Base-by-base conservation (phyloP, 805 yeast species). In the Hanseniaspora vineae region DNA sequence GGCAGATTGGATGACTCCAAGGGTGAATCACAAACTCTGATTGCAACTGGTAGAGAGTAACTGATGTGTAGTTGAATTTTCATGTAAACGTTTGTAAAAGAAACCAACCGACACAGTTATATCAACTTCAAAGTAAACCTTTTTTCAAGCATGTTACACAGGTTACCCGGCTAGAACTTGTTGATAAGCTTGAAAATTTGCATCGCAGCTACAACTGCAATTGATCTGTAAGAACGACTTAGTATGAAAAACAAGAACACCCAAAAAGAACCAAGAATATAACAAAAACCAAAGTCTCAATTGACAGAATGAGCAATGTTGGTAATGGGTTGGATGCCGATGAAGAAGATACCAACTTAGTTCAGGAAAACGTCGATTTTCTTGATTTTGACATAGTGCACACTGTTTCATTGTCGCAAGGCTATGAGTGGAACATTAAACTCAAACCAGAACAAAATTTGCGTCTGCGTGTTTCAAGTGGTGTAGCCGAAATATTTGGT, bases 401-500 rank as follows among this genome's bases (percentile, higher is more conserved):
- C 42, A 42, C 42, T 6, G 49, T 59, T 14, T 29, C 44, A 1
- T 49, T 64, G 2, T 48, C 55, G 6, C 52, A 52, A 35, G 64
- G 61, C 3, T 44, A 55, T 14, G 65, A 63, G 47, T 63, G 66
- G 66, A 54, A 56, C 35, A 46, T 63, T n/a, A 57, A 57, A n/a
- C 49, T 62, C 8, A 71, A 51, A 55, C 64, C 52, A 55, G 78
- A 76, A 55, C 69, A 61, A 20, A 58, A 54, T 49, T 44, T 72
- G 45, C 58, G 64, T 5, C 57, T 71, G 14, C 60, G 65, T 35
- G 64, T 67, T 11, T 56, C 63, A n/a, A 56, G 66, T 12, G 99
- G 98, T 3, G 72, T 80, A 2, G 96, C 86, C 1, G 98, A 92
- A 66, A 75, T 88, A 10, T 86, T 83, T 64, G 99, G 98, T 20